Conservation (phyloP, 1,284 basidiomycete genomes). For the Schizophyllum amplum region DNA sequence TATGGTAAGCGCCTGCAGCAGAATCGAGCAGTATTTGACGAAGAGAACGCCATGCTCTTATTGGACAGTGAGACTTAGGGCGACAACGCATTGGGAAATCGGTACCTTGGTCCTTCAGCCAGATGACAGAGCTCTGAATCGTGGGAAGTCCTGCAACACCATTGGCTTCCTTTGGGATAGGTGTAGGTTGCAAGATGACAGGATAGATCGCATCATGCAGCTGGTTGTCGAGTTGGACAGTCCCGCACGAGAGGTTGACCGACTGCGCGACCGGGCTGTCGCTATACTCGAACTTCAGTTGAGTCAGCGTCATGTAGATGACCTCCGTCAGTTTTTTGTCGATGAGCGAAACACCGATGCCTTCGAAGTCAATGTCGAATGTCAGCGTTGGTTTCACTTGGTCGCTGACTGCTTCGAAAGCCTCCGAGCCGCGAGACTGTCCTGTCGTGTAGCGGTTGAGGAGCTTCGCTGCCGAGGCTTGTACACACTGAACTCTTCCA, state of each 20-base stretch:
- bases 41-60: constrained; percentile 96
- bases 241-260: constrained; percentile 79
- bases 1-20: constrained; percentile 92
- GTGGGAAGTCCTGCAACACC: constrained; percentile 85
- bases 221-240: constrained; percentile 96
- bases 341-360: constrained; percentile 89
- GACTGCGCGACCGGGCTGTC: constrained; percentile 80
- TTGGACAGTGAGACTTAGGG: no score
- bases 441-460: constrained; percentile 50
- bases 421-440: constrained; percentile 48
- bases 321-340: constrained; percentile 88
- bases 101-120: constrained; percentile 88
- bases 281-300: constrained; percentile 81
- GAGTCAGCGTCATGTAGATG: constrained; percentile 79
- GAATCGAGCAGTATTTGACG: constrained; percentile 93
- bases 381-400: constrained; percentile 63
- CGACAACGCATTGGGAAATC: background rate
- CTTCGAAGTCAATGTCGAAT: constrained; percentile 77
- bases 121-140: constrained; percentile 81
- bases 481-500: constrained; percentile 82
- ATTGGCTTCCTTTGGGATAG: constrained; percentile 77
- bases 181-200: constrained; percentile 93
- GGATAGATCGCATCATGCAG: constrained; percentile 95
- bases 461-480: constrained; percentile 62
- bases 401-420: constrained; percentile 86